Conservation (phyloP, 768 basidiomycete genomes). For the Podaxis mareebaensis region DNA sequence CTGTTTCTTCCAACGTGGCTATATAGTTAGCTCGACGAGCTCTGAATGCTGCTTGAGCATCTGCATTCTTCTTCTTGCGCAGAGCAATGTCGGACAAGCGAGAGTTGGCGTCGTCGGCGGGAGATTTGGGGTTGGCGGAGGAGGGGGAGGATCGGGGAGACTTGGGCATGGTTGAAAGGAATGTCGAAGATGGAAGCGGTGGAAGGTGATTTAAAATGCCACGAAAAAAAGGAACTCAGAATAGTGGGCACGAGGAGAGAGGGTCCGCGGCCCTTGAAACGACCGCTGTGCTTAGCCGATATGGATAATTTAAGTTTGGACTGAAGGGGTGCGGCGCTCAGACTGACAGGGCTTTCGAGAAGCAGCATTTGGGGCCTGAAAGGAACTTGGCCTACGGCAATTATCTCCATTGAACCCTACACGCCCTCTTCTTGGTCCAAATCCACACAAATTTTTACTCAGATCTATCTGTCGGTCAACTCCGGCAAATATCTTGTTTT, state of each 20-base stretch:
- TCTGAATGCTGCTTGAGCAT: slow-evolving; percentile 85
- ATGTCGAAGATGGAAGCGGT: slow-evolving; percentile 28
- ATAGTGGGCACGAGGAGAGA: slow-evolving; percentile 65
- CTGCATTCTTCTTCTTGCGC: slow-evolving; percentile 87
- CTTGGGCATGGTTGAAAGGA: slow-evolving; percentile 42
- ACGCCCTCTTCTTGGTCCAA: slow-evolving; percentile 28
- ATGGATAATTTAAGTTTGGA: slow-evolving; percentile 53
- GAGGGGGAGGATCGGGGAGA: slow-evolving; percentile 33
- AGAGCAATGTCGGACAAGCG: slow-evolving; percentile 68
- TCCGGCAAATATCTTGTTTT: slow-evolving; percentile 20
- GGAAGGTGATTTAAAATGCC: slow-evolving; percentile 54
- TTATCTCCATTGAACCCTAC: slow-evolving; percentile 40
- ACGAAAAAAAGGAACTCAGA: slow-evolving; percentile 65
- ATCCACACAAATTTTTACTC: slow-evolving; percentile 23
- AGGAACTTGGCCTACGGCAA: slow-evolving; percentile 32
- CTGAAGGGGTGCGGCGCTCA: slow-evolving; percentile 47
- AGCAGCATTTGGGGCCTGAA: slow-evolving; percentile 36
- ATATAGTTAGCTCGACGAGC: slow-evolving; percentile 85
- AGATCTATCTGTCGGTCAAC: slow-evolving; percentile 24
- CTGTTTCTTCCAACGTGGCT: slow-evolving; percentile 83
- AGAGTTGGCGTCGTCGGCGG: slow-evolving; percentile 34
- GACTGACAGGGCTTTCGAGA: slow-evolving; percentile 47
- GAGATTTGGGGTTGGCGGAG: slow-evolving; percentile 31
- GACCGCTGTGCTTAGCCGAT: slow-evolving; percentile 44
- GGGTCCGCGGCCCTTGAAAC: slow-evolving; percentile 55